Conservation (phyloP, 192 early-diverging fungal species). For the Geranomyces variabilis region DNA sequence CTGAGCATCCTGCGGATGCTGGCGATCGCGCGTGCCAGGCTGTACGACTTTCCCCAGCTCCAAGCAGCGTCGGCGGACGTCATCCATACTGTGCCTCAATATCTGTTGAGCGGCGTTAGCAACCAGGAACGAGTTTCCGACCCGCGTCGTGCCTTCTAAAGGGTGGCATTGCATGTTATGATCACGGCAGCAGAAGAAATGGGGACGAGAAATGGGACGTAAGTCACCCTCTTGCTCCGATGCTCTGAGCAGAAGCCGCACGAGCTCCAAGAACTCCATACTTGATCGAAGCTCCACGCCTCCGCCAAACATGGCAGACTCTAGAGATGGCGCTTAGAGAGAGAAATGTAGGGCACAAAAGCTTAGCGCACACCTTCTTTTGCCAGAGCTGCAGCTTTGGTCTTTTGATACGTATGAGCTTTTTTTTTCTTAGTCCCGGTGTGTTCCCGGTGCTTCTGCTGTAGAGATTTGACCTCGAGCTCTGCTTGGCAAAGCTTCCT, state of each 20-base stretch:
- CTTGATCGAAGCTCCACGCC: not conserved
- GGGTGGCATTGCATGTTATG: too few species aligned
- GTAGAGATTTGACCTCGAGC: conserved; percentile 21
- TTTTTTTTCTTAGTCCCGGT: conserved; percentile 11
- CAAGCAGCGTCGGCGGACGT: not conserved
- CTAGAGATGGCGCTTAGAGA: not conserved
- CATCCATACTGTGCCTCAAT: not conserved
- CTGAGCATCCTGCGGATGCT: not conserved
- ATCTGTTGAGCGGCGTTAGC: not conserved
- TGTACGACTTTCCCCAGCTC: not conserved
- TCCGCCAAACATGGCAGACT: not conserved
- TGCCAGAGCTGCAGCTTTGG: conserved; percentile 5
- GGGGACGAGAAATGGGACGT: not conserved
- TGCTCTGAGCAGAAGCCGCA: conserved; percentile 3
- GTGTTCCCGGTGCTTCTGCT: conserved; percentile 6
- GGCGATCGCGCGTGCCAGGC: not conserved
- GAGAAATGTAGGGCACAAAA: not conserved
- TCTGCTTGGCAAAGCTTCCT: conserved; percentile 17
- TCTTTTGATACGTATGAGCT: conserved; percentile 18
- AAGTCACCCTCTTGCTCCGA: not conserved
- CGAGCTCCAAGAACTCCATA: conserved; percentile 18
- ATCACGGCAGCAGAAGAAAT: too few species aligned
- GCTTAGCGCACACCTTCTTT: conserved; percentile 3
- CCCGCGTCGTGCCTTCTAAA: too few species aligned
- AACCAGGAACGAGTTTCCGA: not conserved